Percentiles rank a stretch among this genome's conserved stretches.
Conservation (phyloP, 306 rosid genomes). For the Elaeagnus macrophylla region DNA sequence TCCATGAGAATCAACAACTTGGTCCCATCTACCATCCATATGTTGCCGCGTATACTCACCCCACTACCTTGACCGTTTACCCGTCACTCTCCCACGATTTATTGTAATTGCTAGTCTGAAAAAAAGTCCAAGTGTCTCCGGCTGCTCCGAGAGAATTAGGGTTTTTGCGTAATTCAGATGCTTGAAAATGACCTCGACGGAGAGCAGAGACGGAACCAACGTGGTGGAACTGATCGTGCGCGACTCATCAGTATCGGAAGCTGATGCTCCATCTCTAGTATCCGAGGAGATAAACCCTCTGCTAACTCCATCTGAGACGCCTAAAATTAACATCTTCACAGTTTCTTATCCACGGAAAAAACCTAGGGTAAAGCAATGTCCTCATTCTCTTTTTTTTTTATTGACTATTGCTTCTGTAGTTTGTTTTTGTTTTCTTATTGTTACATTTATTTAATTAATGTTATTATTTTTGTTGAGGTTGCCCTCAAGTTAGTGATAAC, state of each 20-base stretch:
- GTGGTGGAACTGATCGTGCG: conserved; percentile 49
- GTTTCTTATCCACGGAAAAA: conserved; percentile 53
- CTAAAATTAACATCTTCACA: conserved; percentile 78
- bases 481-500: background rate
- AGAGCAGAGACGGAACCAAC: conserved; percentile 29
- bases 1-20: no score
- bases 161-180: background rate
- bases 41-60: conserved; percentile 9
- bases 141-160: background rate
- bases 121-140: background rate
- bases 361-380: conserved; percentile 31
- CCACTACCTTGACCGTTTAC: conserved; percentile 21
- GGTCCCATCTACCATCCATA: conserved; percentile 4
- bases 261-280: conserved; percentile 13
- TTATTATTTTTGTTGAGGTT: background rate
- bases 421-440: background rate
- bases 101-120: background rate
- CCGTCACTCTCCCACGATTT: conserved; percentile 14
- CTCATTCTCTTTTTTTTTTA: background rate
- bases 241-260: conserved; percentile 17
- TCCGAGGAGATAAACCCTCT: conserved; percentile 49
- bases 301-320: conserved; percentile 38
- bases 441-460: background rate
- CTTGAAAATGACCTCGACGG: conserved; percentile 30
- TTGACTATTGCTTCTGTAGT: background rate